Base-by-base conservation (phyloP, 345 rosid species). In the Bruguiera gymnorhiza region DNA sequence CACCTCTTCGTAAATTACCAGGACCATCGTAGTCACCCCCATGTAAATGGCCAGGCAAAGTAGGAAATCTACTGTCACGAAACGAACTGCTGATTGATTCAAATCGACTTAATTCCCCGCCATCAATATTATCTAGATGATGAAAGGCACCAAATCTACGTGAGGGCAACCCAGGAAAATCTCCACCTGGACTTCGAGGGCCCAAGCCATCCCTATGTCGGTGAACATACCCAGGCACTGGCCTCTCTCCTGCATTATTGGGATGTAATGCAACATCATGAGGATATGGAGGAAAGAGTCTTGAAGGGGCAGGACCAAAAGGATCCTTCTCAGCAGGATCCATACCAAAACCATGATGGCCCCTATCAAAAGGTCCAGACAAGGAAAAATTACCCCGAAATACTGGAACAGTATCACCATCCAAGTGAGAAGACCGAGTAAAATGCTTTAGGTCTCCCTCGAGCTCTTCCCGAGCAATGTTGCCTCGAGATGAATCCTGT, bases 111-210 rank as follows among this genome's bases (percentile, higher is more conserved):
- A 70, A 62, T 50, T 80, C 87, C 70, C 86, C 76, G 62, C 82
- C 76, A 76, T 68, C 79, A 71, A 77, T 64, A 69, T 86, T 85
- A 50, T 81, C 87, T 23, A 70, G 64, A 50, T 75, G 81, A 62
- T 73, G 73, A 82, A 59, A 70, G 56, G 78, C 78, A 61, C 83
- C 73, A 64, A 85, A 83, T 67, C 83, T 68, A 39, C 21, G 77
- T 18, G 82, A 60, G 24, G 79, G 60, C 32, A 80, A 48, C 56
- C 83, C 76, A 70, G 72, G 77, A 62, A 73, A 79, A 66, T 87
- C 89, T 73, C 92, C 77, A 36, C 68, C 78, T 4, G 90, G 90
- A 78, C 89, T 87, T 73, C 90, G 76, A 56, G 85, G 72, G 69
- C 74, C 73, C 67, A 80, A 75, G 65, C 74, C 79, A 73, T 80